Evolutionary conservation across 495 filamentous ascomycete species (phyloP).

Genomic region (Mytilinidion resinicola): DNA sequence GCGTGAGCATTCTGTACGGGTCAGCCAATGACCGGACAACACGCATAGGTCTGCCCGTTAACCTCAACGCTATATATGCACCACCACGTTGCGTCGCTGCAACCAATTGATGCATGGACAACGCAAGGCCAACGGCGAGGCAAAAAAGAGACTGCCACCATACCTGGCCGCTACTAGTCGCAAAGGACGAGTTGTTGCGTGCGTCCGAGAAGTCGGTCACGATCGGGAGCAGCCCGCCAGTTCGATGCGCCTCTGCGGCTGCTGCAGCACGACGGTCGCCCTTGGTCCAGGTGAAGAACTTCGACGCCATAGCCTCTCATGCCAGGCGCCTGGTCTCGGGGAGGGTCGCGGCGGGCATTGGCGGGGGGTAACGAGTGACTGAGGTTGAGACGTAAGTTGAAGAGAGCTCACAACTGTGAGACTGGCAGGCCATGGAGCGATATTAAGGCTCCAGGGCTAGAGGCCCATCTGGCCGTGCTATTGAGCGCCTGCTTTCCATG

Average conservation of each 20-base stretch:
- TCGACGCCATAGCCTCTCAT: constrained; percentile 29
- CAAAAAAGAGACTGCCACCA: not conserved
- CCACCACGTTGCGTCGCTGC: constrained; percentile 27
- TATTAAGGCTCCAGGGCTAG: constrained; percentile 3
- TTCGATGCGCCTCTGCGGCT: constrained; percentile 17
- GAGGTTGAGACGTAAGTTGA: not conserved
- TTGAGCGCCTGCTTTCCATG: not conserved
- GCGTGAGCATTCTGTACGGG: constrained; percentile 13
- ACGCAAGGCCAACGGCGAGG: constrained; percentile 14
- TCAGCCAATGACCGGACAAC: constrained; percentile 25
- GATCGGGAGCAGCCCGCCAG: constrained; percentile 20
- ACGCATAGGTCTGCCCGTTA: constrained; percentile 16
- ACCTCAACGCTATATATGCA: constrained; percentile 18
- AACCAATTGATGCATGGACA: constrained; percentile 24
- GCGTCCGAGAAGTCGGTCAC: constrained; percentile 19
- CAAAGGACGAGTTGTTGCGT: constrained; percentile 11
- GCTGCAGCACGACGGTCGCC: constrained; percentile 26
- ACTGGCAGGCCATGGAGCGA: not conserved
- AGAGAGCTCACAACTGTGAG: not conserved
- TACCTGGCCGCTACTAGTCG: not conserved
- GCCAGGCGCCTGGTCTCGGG: not conserved
- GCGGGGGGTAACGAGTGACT: not conserved
- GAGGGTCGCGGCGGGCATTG: not conserved
- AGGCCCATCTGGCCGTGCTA: not conserved
- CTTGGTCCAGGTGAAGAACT: constrained; percentile 38